These are phyloP conservation scores for Ceratopteris richardii DNA, from an alignment of 75 land plant genomes.

Conservation along the genomic window DNA sequence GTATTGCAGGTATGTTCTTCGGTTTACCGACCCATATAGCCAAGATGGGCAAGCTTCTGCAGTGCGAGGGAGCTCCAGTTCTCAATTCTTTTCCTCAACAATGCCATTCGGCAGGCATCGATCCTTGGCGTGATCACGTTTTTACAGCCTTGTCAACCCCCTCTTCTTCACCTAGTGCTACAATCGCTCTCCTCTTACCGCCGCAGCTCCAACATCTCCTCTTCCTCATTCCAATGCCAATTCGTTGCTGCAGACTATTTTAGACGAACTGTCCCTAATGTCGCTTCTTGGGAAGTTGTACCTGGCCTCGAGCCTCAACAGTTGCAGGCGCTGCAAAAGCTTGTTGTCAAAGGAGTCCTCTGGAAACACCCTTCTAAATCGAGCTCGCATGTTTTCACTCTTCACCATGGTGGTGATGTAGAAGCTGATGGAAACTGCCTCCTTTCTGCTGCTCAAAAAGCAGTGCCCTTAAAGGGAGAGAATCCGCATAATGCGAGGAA, in stretches of 20 bases:
- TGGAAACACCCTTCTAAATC: conserved; percentile 30
- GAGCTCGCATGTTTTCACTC: conserved; percentile 8
- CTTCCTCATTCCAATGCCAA: conserved; percentile 10
- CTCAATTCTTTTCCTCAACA: background rate
- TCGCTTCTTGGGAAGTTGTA: conserved; percentile 25
- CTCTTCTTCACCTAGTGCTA: background rate
- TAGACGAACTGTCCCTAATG: background rate
- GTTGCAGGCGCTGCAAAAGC: conserved; percentile 18
- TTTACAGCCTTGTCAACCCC: background rate
- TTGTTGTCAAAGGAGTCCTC: conserved; percentile 23
- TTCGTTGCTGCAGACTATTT: background rate
- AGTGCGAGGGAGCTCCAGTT: conserved; percentile 1
- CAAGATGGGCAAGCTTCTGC: conserved; percentile 1
- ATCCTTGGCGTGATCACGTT: background rate
- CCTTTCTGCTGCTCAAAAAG: conserved; percentile 27
- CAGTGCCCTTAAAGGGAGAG: conserved; percentile 15
- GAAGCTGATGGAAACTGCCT: conserved; percentile 44
- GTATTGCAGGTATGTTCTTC: too few species aligned
- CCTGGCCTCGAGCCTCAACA: conserved; percentile 25
- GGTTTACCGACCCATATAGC: too few species aligned
- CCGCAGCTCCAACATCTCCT: background rate
- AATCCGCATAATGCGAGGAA: conserved; percentile 11
- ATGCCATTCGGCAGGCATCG: background rate
- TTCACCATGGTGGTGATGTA: conserved; percentile 41
- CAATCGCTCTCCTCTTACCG: background rate